These are phyloP conservation scores for Microdochium nivale DNA, from an alignment of 2,329 filamentous ascomycete genomes.

Conservation along the genomic window DNA sequence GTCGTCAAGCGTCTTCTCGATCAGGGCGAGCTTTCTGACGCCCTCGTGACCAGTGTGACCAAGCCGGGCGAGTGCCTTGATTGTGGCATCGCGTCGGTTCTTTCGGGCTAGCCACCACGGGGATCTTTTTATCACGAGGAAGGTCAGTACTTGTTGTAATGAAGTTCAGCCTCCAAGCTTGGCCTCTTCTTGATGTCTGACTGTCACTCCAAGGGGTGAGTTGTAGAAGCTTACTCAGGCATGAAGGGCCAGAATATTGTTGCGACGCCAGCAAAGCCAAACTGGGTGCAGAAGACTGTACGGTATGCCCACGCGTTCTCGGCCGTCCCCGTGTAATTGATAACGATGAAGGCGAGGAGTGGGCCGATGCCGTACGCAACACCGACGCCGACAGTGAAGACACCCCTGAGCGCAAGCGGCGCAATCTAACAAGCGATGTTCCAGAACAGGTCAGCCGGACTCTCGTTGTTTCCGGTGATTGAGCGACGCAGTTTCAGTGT, in stretches of 20 bases:
- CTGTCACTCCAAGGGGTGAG: too few species aligned
- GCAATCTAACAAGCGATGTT: background rate
- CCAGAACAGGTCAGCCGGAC: background rate
- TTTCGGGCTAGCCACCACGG: constrained; percentile 41
- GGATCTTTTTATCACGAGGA: background rate
- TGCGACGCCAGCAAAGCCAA: constrained; percentile 38
- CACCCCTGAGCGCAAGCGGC: constrained; percentile 46
- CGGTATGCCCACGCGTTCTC: constrained; percentile 38
- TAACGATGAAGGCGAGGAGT: constrained; percentile 41
- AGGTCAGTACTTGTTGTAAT: background rate
- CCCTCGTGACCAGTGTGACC: constrained; percentile 37
- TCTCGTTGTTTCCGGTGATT: too few species aligned
- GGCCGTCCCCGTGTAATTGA: constrained; percentile 29
- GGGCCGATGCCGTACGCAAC: constrained; percentile 56
- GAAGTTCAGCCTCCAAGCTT: too few species aligned
- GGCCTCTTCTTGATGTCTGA: too few species aligned
- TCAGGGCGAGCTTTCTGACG: constrained; percentile 41
- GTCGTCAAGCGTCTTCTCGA: constrained; percentile 47
- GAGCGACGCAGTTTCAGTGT: too few species aligned
- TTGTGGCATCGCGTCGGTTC: constrained; percentile 29
- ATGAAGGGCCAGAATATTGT: constrained; percentile 35
- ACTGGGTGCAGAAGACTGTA: constrained; percentile 38
- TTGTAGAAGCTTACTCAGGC: constrained; percentile 28
- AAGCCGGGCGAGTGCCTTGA: constrained; percentile 29
- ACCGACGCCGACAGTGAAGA: constrained; percentile 51